Evolutionary conservation across 2,329 filamentous ascomycete genomes (phyloP), one percentile per base, ranked within the genome.

Genomic region (Fusarium sp.): DNA sequence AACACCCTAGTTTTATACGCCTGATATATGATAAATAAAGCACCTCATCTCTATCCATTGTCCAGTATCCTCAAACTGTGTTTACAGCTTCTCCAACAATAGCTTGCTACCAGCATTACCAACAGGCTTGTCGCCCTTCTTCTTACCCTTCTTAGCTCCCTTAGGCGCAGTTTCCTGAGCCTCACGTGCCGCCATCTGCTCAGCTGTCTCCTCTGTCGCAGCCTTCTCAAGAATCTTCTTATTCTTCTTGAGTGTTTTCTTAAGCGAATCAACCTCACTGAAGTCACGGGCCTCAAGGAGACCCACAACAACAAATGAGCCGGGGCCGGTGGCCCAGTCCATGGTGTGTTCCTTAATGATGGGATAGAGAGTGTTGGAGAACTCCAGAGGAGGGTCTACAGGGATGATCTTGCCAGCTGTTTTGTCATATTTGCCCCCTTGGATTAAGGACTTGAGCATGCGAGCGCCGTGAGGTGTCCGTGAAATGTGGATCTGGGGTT

Each of bases 381-480:
- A 99, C 55, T 91, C 88, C 62, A 98, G 86, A 13, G 93, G 88
- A 22, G 95, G 94, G 54, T 95, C 90, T 5, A 92, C 87, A 28
- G 90, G 89, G 77, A 92, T 88, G 48, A 96, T 83, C 62, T 87
- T 90, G 82, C 94, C 94, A 5, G 90, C 87, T 47, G 87, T 87
- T 68, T 90, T 90, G 82, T 98, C 94, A 79, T 93, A 99, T 65
- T 91, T 91, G 31, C 97, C 96, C 45, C 96, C 96, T 61, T 94
- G 92, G 30, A 98, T 95, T 13, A 99, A 88, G 1, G 92, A 92
- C 85, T 97, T 98, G 77, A 98, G 88, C 91, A 98, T 92, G 66
- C 94, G 92, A 22, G 93, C 94, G 44, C 91, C 92, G 75, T 87
- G 87, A 1, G 90, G 79, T 41, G 88, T 87, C 76, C 88, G 85